Evolutionary conservation across 2,329 filamentous ascomycete genomes (phyloP), one percentile per base, ranked within the genome.

Genomic region (Dactylonectria estremocensis): DNA sequence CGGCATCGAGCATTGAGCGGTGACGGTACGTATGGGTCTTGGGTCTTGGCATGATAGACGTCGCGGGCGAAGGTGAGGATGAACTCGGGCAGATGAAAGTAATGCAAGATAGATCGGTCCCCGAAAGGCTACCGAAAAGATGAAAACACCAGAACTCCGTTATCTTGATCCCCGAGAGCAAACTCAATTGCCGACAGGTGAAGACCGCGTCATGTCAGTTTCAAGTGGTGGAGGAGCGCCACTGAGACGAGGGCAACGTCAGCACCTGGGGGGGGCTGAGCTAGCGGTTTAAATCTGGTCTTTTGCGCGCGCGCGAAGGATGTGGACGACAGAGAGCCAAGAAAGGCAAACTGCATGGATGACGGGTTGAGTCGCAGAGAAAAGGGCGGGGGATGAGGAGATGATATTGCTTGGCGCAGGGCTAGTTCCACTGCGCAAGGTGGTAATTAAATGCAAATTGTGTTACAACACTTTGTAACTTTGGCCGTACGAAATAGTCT

Each of bases 231-330:
- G 48, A 35, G 43, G 53, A 33, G 40, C 50, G 49, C 63, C 37
- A 55, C 43, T 37, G 61, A 31, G 33, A 58, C 28, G 37, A 55
- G 45, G 58, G 58, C 63, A 62, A 69, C 58, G 68, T 67, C 52
- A 69, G 67, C 72, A 52, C 43, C 28, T 48, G 59, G 45, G 72
- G 24, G 24, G 68, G 72, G 69, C 70, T 74, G 68, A 73, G 72
- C 52, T 57, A 52, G 28, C 50, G 62, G 62, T n/a, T 28, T 50
- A 28, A 18, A 40, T 40, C 13, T 24, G 46, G 16, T 40, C 37
- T 40, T 1, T 5, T 40, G 5, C 16, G 37, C 37, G 13, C 5
- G 37, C 37, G 13, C 37, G 37, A 14, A 40, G 5, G 11, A 40
- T 40, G 37, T 14, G 16, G 37, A n/a, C 11, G 37, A 14, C 11